These are phyloP conservation scores for Aspergillus phoenicis DNA, from an alignment of 2,329 filamentous ascomycete species.

Conservation along the genomic window DNA sequence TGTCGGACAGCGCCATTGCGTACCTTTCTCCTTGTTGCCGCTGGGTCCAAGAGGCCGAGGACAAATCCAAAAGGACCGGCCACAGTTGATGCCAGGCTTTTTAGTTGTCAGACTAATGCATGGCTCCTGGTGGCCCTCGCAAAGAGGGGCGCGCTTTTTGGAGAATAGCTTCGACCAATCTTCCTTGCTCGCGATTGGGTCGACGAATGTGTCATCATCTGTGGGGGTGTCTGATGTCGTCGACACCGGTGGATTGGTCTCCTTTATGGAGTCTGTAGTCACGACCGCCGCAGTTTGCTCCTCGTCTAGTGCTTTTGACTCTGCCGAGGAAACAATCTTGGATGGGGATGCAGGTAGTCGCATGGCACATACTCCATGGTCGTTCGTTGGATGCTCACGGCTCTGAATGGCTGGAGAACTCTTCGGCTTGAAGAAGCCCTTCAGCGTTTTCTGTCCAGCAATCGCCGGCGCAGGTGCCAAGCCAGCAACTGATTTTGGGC, in stretches of 20 bases:
- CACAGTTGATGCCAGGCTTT: slow-evolving; percentile 82
- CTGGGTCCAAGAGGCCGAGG: slow-evolving; percentile 79
- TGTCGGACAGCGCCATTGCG: slow-evolving; percentile 83
- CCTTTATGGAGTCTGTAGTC: neutral
- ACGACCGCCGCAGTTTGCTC: neutral
- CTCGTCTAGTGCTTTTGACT: neutral
- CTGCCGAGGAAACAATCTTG: neutral
- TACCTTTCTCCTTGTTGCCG: slow-evolving; percentile 79
- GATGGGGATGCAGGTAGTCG: neutral
- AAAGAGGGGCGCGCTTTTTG: slow-evolving; percentile 72
- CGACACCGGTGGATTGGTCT: slow-evolving; percentile 9
- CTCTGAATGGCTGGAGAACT: slow-evolving; percentile 12
- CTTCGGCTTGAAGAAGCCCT: slow-evolving; percentile 77
- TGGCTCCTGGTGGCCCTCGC: slow-evolving; percentile 80
- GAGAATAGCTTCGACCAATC: slow-evolving; percentile 84
- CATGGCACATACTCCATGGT: neutral
- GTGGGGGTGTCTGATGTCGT: slow-evolving; percentile 28
- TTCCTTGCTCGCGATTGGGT: slow-evolving; percentile 73
- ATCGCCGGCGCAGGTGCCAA: slow-evolving; percentile 26
- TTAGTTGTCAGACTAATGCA: slow-evolving; percentile 84
- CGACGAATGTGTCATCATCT: slow-evolving; percentile 56
- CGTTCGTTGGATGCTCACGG: neutral
- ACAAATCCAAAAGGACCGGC: slow-evolving; percentile 69
- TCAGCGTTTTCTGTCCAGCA: slow-evolving; percentile 65
- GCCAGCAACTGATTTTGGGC: slow-evolving; percentile 49